Evolutionary conservation across 176 grass and related monocot genomes (phyloP), one percentile per base, ranked within the genome.

Genomic region (Miscanthus lutarioriparius): DNA sequence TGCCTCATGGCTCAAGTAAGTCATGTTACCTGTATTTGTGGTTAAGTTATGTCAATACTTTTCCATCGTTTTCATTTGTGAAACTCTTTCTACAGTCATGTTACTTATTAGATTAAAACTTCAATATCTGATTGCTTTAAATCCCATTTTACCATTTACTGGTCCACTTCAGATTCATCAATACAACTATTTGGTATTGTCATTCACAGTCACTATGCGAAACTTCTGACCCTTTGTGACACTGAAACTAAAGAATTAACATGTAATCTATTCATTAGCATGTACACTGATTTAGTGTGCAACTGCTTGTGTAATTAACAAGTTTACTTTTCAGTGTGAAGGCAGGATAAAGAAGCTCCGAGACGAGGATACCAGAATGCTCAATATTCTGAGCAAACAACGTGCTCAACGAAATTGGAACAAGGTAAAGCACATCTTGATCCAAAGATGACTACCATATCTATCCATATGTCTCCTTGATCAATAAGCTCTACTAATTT

Each of bases 1-100:
- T 98, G 84, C 58, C 67, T 95, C 45, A 88, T 98, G 91, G 20
- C 83, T 85, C 96, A 93, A 91, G 96, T 98, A 95, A 92, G 90
- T 95, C 36, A 33, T 40, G 1, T 17, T 37, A 66, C 27, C 19
- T 77, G 6, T 76, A 63, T 27, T 47, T 10, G 1, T 65, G 67
- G 39, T 70, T 53, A 81, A 17, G 47, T 62, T 38, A 20, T 32
- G 10, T 75, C 62, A 43, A 40, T 64, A 64, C 16, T 64, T 80
- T 76, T 17, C 63, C 28, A 64, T 28, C 1, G 3, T 23, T 78
- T 68, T 81, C 20, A 6, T 72, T 48, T 78, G 15, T 72, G 54
- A 27, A 88, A 62, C 26, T 47, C 1, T 32, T 36, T 39, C 36
- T n/a, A 28, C 14, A 14, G 25, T 7, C 5, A 38, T 30, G 0